These are phyloP conservation scores for Metschnikowia vanudenii DNA, from an alignment of 805 yeast species.

Conservation along the genomic window DNA sequence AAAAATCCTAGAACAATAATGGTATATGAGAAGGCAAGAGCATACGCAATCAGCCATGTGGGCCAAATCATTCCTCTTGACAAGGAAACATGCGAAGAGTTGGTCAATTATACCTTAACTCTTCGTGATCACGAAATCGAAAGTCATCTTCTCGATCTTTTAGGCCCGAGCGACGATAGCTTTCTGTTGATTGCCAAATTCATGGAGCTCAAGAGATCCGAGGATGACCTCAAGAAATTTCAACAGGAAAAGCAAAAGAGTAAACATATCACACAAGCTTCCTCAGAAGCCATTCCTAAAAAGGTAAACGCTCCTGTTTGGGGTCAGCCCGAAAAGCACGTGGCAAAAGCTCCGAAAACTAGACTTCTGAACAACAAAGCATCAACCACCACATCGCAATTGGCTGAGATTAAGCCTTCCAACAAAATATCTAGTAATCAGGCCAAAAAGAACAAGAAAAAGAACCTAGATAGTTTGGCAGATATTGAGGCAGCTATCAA, in stretches of 20 bases:
- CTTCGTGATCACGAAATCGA: slow-evolving; percentile 49
- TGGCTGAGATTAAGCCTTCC: slow-evolving; percentile 41
- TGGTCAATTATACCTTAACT: slow-evolving; percentile 52
- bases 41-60: slow-evolving; percentile 29
- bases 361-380: slow-evolving; percentile 15
- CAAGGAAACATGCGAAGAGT: slow-evolving; percentile 51
- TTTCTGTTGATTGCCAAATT: slow-evolving; percentile 47
- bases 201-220: slow-evolving; percentile 38
- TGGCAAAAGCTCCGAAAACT: slow-evolving; percentile 9
- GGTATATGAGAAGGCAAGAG: slow-evolving; percentile 23
- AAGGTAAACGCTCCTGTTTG: slow-evolving; percentile 4
- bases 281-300: slow-evolving; percentile 7
- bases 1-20: slow-evolving; percentile 5
- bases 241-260: slow-evolving; percentile 5
- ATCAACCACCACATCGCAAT: slow-evolving; percentile 47
- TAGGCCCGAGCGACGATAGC: slow-evolving; percentile 58
- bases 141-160: slow-evolving; percentile 51
- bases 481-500: slow-evolving; percentile 65
- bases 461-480: slow-evolving; percentile 51
- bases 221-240: slow-evolving; percentile 14
- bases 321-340: slow-evolving; percentile 1
- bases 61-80: slow-evolving; percentile 55
- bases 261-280: not conserved
- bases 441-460: slow-evolving; percentile 37
- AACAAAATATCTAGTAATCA: slow-evolving; percentile 23